Percentiles rank a stretch among this genome's conserved stretches.
phyloP scores from a whole-genome alignment of 1,284 basidiomycete species.

The Porodaedalea pini region DNA sequence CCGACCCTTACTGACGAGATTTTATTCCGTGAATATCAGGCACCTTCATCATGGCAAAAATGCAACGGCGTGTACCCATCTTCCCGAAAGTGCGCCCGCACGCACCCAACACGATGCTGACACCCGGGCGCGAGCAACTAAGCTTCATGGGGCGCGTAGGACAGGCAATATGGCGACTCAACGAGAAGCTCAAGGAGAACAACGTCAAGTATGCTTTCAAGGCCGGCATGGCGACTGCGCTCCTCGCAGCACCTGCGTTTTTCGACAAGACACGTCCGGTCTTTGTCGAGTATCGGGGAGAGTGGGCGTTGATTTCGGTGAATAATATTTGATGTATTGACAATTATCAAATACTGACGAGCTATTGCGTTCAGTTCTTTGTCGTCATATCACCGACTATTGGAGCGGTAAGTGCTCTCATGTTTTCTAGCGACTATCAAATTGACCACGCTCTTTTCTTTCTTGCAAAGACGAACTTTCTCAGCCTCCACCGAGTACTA shows the following conservation, averaged over 20 bases:
- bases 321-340: slow-evolving; percentile 5
- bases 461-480: slow-evolving; percentile 67
- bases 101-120: slow-evolving; percentile 81
- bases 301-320: slow-evolving; percentile 94
- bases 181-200: slow-evolving; percentile 65
- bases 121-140: slow-evolving; percentile 61
- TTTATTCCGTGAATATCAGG: too few relatives aligned
- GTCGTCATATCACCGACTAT: slow-evolving; percentile 88
- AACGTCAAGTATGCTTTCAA: slow-evolving; percentile 90
- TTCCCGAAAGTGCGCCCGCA: slow-evolving; percentile 84
- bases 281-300: slow-evolving; percentile 81
- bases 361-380: slow-evolving; percentile 75
- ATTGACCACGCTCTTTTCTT: slow-evolving; percentile 14
- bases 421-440: neutral
- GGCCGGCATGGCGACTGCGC: slow-evolving; percentile 75
- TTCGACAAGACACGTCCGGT: slow-evolving; percentile 72
- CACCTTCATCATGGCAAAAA: slow-evolving; percentile 56
- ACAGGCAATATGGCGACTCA: slow-evolving; percentile 73
- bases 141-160: slow-evolving; percentile 57
- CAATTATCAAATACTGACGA: too few relatives aligned
- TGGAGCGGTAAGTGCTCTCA: slow-evolving; percentile 56
- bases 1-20: too few relatives aligned
- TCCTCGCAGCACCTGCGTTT: slow-evolving; percentile 85
- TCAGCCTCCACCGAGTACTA: slow-evolving; percentile 73
- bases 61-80: slow-evolving; percentile 56